phyloP scores from a whole-genome alignment of 2,329 filamentous ascomycete species.

The Fusarium sp. region DNA sequence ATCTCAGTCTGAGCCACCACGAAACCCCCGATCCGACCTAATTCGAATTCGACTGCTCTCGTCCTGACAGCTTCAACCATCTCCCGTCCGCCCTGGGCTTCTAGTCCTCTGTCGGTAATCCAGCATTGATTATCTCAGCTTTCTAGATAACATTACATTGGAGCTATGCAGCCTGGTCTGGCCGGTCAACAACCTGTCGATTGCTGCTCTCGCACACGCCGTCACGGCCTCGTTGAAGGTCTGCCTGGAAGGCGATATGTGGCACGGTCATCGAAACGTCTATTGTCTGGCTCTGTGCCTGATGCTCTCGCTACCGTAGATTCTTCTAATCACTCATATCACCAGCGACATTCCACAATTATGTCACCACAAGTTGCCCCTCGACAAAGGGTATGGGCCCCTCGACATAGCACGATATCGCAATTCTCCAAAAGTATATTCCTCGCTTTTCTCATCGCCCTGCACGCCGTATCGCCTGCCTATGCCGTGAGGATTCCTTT shows the following conservation, averaged over 20 bases:
- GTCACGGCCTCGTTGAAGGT: conserved; percentile 26
- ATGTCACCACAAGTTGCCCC: conserved; percentile 31
- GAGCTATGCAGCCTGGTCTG: conserved; percentile 43
- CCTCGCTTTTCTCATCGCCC: conserved; percentile 52
- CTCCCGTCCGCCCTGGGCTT: conserved; percentile 14
- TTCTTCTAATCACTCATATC: conserved; percentile 13
- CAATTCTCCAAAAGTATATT: conserved; percentile 45
- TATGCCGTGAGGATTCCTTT: conserved; percentile 78
- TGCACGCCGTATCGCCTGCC: conserved; percentile 55
- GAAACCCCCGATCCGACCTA: conserved; percentile 20
- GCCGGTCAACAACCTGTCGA: conserved; percentile 37
- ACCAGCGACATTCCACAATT: conserved; percentile 19
- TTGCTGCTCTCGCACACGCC: conserved; percentile 27
- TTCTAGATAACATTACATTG: conserved; percentile 19
- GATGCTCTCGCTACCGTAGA: conserved; percentile 32
- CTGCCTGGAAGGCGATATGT: conserved; percentile 40
- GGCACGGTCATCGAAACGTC: conserved; percentile 29
- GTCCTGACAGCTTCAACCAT: conserved; percentile 17
- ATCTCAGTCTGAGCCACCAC: conserved; percentile 37
- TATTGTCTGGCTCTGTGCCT: conserved; percentile 33
- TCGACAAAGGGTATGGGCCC: conserved; percentile 25
- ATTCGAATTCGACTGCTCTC: conserved; percentile 18
- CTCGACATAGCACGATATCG: conserved; percentile 32
- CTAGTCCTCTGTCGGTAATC: conserved; percentile 8
- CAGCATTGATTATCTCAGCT: conserved; percentile 17